phyloP scores from a whole-genome alignment of 1,139 yeast species.

The Nakaseomyces kungkrabaensis region DNA sequence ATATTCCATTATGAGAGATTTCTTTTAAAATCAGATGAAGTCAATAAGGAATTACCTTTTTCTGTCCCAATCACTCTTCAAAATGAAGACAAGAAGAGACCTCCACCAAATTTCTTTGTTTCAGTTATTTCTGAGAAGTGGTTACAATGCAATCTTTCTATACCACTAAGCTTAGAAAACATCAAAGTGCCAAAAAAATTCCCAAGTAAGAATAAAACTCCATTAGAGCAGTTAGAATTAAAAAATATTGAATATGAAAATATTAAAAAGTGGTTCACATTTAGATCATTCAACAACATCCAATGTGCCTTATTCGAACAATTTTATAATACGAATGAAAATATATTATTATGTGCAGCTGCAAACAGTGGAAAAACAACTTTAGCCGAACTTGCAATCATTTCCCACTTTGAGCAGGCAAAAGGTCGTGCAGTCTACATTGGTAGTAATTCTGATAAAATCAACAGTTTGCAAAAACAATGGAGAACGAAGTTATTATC shows the following conservation, averaged over 20 bases:
- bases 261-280: conserved; percentile 17
- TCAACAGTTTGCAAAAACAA: conserved; percentile 36
- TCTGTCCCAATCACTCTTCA: conserved; percentile 54
- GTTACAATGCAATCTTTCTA: conserved; percentile 63
- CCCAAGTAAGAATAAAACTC: conserved; percentile 47
- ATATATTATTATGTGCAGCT: conserved; percentile 56
- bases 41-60: conserved; percentile 45
- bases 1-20: conserved; percentile 54
- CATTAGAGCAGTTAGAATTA: conserved; percentile 40
- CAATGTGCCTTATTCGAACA: conserved; percentile 64
- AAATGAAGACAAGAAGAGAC: conserved; percentile 34
- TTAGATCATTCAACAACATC: conserved; percentile 50
- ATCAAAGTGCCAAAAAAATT: conserved; percentile 59
- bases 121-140: conserved; percentile 71
- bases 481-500: conserved; percentile 46
- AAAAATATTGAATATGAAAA: conserved; percentile 40
- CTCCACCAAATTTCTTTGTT: conserved; percentile 72
- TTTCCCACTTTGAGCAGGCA: conserved; percentile 59
- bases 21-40: conserved; percentile 39
- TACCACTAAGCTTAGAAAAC: conserved; percentile 50
- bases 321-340: conserved; percentile 49
- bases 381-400: conserved; percentile 62
- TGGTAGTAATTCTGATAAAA: conserved; percentile 46
- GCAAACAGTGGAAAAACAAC: conserved; percentile 71
- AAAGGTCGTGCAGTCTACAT: conserved; percentile 61